A percentile compares a stretch with the other conserved stretches of the same genome.
Conservation (phyloP, 2,329 filamentous ascomycete genomes). For the Amauroascus verrucosus region DNA sequence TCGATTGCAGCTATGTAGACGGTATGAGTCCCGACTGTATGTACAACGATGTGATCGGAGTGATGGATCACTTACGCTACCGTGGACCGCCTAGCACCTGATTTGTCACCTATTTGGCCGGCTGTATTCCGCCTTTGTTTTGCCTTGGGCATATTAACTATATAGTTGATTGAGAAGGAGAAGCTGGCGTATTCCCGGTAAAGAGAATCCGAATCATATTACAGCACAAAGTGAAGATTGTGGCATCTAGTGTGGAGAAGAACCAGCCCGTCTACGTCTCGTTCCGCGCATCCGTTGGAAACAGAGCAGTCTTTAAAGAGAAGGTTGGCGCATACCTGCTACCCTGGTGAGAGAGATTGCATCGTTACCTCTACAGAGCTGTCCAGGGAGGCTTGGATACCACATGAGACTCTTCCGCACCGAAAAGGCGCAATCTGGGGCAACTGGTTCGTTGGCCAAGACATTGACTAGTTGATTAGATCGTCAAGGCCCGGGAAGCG, state of each 20-base stretch:
- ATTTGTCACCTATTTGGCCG: background rate
- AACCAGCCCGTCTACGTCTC: background rate
- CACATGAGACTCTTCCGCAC: background rate
- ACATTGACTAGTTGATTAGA: too few relatives aligned
- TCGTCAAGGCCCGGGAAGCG: background rate
- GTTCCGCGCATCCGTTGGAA: background rate
- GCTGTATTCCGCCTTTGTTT: background rate
- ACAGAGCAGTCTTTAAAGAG: background rate
- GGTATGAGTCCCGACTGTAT: background rate
- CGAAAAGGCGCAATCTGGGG: background rate
- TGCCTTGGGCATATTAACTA: background rate
- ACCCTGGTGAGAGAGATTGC: background rate
- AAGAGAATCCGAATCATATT: background rate
- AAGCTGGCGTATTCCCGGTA: background rate
- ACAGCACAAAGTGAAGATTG: background rate
- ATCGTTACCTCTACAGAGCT: background rate
- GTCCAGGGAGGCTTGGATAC: background rate
- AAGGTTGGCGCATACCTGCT: background rate
- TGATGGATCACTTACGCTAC: slow-evolving; percentile 1
- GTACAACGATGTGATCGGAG: background rate
- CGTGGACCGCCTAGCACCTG: background rate
- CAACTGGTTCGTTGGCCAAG: background rate
- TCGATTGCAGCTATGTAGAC: slow-evolving; percentile 17
- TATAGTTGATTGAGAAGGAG: background rate
- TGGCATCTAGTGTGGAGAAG: background rate